Evolutionary conservation across 768 basidiomycete species (phyloP).

Genomic region (Mycena polygramma): DNA sequence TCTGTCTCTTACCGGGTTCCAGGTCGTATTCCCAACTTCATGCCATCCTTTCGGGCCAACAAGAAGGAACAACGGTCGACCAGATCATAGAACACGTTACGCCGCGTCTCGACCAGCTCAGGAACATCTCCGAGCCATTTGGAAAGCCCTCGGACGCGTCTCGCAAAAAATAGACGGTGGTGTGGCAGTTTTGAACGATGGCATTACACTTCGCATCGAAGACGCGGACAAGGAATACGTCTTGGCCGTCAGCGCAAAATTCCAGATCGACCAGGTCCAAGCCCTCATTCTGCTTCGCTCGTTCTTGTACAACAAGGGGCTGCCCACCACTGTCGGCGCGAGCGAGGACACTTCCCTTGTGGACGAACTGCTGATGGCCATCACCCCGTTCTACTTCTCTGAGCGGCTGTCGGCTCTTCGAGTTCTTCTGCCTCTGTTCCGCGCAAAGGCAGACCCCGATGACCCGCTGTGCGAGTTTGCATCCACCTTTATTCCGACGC

Average conservation of each 20-base stretch:
- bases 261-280: conserved; percentile 86
- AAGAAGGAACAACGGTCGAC: conserved; percentile 69
- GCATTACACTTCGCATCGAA: conserved; percentile 71
- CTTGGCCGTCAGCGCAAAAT: conserved; percentile 76
- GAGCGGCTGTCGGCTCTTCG: conserved; percentile 82
- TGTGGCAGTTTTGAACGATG: conserved; percentile 77
- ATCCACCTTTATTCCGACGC: conserved; percentile 63
- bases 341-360: conserved; percentile 58
- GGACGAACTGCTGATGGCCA: conserved; percentile 73
- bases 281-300: conserved; percentile 81
- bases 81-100: conserved; percentile 71
- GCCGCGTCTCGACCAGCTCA: conserved; percentile 69
- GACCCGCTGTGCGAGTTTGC: conserved; percentile 71
- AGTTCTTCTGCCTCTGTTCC: conserved; percentile 80
- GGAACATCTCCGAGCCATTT: conserved; percentile 72
- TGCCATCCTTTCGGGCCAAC: conserved; percentile 66
- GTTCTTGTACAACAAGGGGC: conserved; percentile 83
- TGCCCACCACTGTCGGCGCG: conserved; percentile 63
- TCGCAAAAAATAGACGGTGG: conserved; percentile 74
- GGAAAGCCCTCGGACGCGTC: conserved; percentile 78
- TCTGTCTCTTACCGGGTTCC: conserved; percentile 8
- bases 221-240: conserved; percentile 79
- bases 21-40: conserved; percentile 61
- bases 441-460: conserved; percentile 70
- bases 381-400: conserved; percentile 86